Percentiles rank a stretch among this genome's conserved stretches.
Evolutionary conservation across 2,329 filamentous ascomycete genomes (phyloP).

Genomic region (Calonectria multiphialidica): DNA sequence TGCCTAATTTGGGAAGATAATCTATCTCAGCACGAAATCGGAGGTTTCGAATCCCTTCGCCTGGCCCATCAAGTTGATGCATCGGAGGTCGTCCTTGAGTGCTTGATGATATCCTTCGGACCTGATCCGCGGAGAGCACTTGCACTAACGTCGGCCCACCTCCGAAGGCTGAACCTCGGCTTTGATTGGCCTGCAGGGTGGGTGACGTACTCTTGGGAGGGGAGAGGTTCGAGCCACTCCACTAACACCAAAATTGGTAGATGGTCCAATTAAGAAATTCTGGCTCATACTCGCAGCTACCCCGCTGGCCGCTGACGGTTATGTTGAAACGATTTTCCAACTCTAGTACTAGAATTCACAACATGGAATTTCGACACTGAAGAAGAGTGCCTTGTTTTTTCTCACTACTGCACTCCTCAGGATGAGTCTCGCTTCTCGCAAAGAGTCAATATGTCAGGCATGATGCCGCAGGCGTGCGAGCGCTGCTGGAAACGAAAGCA

Average conservation of each 20-base stretch:
- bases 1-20: neutral
- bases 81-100: neutral
- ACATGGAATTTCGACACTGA: neutral
- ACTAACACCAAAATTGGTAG: neutral
- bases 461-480: slow-evolving; percentile 26
- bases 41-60: neutral
- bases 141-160: neutral
- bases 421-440: neutral
- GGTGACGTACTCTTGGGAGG: neutral
- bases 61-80: neutral
- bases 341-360: neutral
- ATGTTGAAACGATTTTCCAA: neutral
- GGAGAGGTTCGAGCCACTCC: neutral
- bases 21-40: neutral
- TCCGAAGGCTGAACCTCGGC: slow-evolving; percentile 10
- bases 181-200: neutral
- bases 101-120: neutral
- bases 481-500: slow-evolving; percentile 35
- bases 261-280: neutral
- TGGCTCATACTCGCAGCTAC: neutral
- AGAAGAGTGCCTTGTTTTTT: neutral
- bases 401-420: neutral
- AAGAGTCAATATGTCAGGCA: neutral
- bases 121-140: neutral
- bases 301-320: neutral